Percentiles rank a stretch among this genome's conserved stretches.
Conservation (phyloP, 176 grass and related monocot species). For the Oryza officinalis region DNA sequence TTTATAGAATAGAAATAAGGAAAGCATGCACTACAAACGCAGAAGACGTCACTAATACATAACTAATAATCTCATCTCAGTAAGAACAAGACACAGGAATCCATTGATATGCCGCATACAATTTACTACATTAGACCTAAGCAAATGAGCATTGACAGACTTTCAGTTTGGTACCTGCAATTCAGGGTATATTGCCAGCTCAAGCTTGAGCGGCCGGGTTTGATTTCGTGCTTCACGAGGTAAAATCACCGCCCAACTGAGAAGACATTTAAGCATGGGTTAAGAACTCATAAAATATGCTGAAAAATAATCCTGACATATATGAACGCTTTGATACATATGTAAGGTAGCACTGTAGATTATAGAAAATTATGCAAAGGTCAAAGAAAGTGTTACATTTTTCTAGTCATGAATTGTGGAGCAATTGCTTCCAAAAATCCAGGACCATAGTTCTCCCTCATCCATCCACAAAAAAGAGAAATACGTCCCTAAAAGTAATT, state of each 20-base stretch:
- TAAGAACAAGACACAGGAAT: background rate
- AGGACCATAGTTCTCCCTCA: conserved; percentile 85
- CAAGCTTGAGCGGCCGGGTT: conserved; percentile 63
- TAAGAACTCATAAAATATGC: conserved; percentile 28
- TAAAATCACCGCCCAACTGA: conserved; percentile 88
- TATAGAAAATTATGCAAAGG: background rate
- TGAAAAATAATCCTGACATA: background rate
- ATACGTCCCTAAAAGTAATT: conserved; percentile 57
- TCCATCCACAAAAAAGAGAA: conserved; percentile 84
- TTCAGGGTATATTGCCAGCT: conserved; percentile 84
- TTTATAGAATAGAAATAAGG: background rate
- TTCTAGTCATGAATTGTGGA: conserved; percentile 79
- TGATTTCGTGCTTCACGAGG: conserved; percentile 57
- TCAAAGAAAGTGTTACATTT: conserved; percentile 53
- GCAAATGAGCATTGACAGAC: background rate
- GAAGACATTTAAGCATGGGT: conserved; percentile 12
- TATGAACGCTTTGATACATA: background rate
- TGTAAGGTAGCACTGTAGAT: background rate
- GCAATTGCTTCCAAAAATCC: conserved; percentile 86
- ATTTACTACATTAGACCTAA: background rate
- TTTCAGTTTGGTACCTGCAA: conserved; percentile 52
- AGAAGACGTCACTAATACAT: background rate
- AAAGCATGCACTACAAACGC: background rate
- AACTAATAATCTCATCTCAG: conserved; percentile 21
- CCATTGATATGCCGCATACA: background rate